Percentiles rank a stretch among this genome's conserved stretches.
Conservation (phyloP, 352 stramenopile species). For the Globisporangium solare region DNA sequence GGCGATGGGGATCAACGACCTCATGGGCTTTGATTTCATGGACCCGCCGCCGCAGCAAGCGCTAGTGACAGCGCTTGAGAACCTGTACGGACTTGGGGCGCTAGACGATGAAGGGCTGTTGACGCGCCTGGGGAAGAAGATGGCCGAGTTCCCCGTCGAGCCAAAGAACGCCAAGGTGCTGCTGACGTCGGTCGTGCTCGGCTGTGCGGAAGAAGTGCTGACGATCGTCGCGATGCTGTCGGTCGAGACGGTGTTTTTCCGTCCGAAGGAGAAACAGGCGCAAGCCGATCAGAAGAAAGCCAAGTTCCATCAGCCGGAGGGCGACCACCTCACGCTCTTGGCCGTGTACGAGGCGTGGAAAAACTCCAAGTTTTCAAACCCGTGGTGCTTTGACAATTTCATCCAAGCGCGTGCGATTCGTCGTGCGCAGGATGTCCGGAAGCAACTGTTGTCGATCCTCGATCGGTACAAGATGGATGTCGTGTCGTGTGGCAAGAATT, state of each 20-base stretch:
- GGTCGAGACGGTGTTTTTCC: constrained; percentile 98
- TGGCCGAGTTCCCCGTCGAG: constrained; percentile 99
- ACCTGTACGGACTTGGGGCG: constrained; percentile 96
- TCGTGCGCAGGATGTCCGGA: constrained; percentile 97
- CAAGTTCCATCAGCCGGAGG: constrained; percentile 98
- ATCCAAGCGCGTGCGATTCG: constrained; percentile 96
- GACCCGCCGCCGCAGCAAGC: constrained; percentile 97
- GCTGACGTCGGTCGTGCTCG: constrained; percentile 96
- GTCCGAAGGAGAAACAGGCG: constrained; percentile 97
- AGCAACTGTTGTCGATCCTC: constrained; percentile 99
- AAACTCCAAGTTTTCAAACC: constrained; percentile 95
- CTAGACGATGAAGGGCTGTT: constrained; percentile 96
- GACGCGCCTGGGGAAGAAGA: constrained; percentile 95
- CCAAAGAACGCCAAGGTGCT: constrained; percentile 99
- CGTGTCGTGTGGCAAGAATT: constrained; percentile 94
- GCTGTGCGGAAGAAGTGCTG: constrained; percentile 98
- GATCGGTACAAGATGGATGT: constrained; percentile 99
- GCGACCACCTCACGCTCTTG: constrained; percentile 98
- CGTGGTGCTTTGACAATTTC: constrained; percentile 99
- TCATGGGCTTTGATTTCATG: constrained; percentile 99
- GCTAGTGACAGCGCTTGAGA: constrained; percentile 96
- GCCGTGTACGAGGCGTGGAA: constrained; percentile 99
- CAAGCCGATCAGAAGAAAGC: constrained; percentile 99
- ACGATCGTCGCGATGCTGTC: constrained; percentile 99
- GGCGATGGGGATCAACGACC: constrained; percentile 99